Evolutionary conservation across 306 rosid genomes (phyloP).

Genomic region (Sicyos baderoa): DNA sequence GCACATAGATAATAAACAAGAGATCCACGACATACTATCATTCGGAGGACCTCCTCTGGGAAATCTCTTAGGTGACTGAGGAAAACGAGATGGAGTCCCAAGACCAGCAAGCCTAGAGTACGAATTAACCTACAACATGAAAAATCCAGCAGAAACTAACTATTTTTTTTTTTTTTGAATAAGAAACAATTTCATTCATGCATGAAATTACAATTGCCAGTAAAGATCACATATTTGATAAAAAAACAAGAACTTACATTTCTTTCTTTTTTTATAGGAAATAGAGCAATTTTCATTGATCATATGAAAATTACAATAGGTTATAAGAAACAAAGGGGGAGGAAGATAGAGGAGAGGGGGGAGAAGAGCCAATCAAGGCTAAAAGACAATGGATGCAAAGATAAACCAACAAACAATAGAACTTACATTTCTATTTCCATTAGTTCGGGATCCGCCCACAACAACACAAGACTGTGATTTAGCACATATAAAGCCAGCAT

Average conservation of each 20-base stretch:
- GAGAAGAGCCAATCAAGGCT: no score
- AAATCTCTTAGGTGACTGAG: conserved; percentile 72
- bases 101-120: conserved; percentile 51
- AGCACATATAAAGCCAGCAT: conserved; percentile 91
- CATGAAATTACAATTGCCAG: no score
- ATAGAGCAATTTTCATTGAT: no score
- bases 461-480: conserved; percentile 81
- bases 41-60: conserved; percentile 68
- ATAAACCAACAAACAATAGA: not conserved
- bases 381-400: no score
- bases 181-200: no score
- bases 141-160: conserved; percentile 16
- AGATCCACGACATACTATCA: conserved; percentile 43
- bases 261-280: conserved; percentile 25
- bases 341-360: no score
- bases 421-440: conserved; percentile 75
- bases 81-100: conserved; percentile 63
- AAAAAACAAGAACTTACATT: conserved; percentile 40
- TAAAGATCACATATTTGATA: not conserved
- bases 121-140: conserved; percentile 57
- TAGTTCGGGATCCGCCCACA: conserved; percentile 90
- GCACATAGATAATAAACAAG: not conserved
- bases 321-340: no score
- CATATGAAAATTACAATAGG: no score
- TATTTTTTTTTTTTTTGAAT: no score